Percentiles rank a stretch among this genome's conserved stretches.
Conservation (phyloP, 1,284 basidiomycete species). For the Austroboletus niveus region DNA sequence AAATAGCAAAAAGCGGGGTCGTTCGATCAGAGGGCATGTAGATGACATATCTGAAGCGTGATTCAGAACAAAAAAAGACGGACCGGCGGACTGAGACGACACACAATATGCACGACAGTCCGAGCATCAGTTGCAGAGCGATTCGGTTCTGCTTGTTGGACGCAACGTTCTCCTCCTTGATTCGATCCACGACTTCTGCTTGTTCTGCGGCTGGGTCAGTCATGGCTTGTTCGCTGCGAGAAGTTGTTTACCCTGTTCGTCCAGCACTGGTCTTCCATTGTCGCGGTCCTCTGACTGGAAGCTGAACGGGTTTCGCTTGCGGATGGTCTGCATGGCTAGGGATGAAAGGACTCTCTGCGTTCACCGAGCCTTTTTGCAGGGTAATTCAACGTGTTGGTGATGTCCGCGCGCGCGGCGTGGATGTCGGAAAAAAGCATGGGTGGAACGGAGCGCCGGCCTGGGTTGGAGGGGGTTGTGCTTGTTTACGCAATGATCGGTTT, state of each 20-base stretch:
- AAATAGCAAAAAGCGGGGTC: too few species aligned
- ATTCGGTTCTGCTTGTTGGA: slow-evolving; percentile 40
- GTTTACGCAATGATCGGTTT: slow-evolving; percentile 13
- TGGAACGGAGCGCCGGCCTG: background rate
- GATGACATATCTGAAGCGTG: slow-evolving; percentile 38
- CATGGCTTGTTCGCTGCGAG: background rate
- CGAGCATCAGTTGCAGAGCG: slow-evolving; percentile 39
- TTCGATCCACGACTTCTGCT: slow-evolving; percentile 44
- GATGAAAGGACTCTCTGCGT: background rate
- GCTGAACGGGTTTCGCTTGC: slow-evolving; percentile 46
- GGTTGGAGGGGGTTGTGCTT: slow-evolving; percentile 19
- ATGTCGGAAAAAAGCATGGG: slow-evolving; percentile 1
- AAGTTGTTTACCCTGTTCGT: slow-evolving; percentile 47
- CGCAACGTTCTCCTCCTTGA: slow-evolving; percentile 40
- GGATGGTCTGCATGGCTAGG: slow-evolving; percentile 32
- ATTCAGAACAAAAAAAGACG: background rate
- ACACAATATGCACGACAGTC: slow-evolving; percentile 46
- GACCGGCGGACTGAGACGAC: slow-evolving; percentile 15
- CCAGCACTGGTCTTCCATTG: slow-evolving; percentile 38
- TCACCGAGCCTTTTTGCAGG: slow-evolving; percentile 15
- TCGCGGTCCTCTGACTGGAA: slow-evolving; percentile 30
- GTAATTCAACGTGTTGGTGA: slow-evolving; percentile 2
- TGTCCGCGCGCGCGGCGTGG: background rate
- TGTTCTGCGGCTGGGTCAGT: slow-evolving; percentile 45
- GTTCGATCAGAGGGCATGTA: slow-evolving; percentile 39